Percentiles rank a stretch among this genome's conserved stretches.
phyloP scores from a whole-genome alignment of 352 stramenopile species.

The Thraustotheca clavata region DNA sequence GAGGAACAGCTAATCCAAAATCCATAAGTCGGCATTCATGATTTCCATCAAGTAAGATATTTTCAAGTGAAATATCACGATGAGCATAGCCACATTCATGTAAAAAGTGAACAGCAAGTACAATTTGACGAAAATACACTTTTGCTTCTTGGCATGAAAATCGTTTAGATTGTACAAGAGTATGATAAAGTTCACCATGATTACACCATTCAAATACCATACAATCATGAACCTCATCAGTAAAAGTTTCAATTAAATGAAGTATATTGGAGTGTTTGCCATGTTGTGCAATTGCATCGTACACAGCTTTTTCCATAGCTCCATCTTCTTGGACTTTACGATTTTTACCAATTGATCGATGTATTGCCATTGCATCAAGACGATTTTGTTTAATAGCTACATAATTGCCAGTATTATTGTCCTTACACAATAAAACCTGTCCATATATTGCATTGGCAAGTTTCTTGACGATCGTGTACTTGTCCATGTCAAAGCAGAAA shows the following conservation, averaged over 20 bases:
- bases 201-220: constrained; percentile 68
- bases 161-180: constrained; percentile 39
- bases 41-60: constrained; percentile 76
- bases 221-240: constrained; percentile 66
- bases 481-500: too few relatives aligned
- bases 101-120: constrained; percentile 38
- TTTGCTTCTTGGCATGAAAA: constrained; percentile 26
- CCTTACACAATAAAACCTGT: constrained; percentile 68
- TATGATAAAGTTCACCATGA: constrained; percentile 65
- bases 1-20: constrained; percentile 75
- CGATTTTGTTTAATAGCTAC: constrained; percentile 74
- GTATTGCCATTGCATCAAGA: constrained; percentile 36
- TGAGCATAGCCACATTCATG: constrained; percentile 49
- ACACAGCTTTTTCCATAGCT: constrained; percentile 60
- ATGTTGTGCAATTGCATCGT: constrained; percentile 48
- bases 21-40: constrained; percentile 86
- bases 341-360: constrained; percentile 27
- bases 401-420: constrained; percentile 47
- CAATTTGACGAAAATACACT: constrained; percentile 40
- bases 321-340: constrained; percentile 77
- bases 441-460: constrained; percentile 66
- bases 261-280: constrained; percentile 60
- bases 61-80: constrained; percentile 83
- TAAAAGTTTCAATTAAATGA: constrained; percentile 45
- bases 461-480: constrained; percentile 72